Conservation (phyloP, 768 basidiomycete genomes). For the Psilocybe cubensis region DNA sequence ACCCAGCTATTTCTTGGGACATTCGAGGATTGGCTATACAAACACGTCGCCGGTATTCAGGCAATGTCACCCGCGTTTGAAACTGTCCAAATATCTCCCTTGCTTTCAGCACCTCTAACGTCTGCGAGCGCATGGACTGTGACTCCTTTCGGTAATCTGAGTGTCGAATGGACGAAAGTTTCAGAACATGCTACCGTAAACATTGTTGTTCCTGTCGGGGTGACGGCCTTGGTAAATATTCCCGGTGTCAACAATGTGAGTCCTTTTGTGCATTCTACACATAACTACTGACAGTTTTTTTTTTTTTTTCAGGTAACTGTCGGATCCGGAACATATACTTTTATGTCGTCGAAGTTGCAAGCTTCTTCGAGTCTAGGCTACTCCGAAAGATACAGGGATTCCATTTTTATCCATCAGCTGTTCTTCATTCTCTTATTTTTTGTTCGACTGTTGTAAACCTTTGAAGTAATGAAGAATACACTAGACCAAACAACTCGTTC, state of each 20-base stretch:
- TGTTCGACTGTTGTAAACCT: too few species aligned
- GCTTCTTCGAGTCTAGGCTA: too few species aligned
- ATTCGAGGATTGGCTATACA: constrained; percentile 35
- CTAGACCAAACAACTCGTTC: too few species aligned
- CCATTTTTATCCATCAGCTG: too few species aligned
- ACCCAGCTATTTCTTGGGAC: constrained; percentile 35
- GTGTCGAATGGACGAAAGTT: constrained; percentile 19
- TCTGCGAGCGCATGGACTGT: constrained; percentile 28
- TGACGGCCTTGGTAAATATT: background rate
- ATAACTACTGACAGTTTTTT: background rate
- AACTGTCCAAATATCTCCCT: constrained; percentile 26
- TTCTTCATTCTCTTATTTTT: too few species aligned
- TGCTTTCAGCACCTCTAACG: constrained; percentile 18
- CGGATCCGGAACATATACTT: background rate
- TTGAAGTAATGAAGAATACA: too few species aligned
- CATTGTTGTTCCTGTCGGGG: background rate
- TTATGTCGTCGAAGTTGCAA: background rate
- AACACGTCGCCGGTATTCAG: constrained; percentile 30
- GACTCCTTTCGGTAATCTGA: constrained; percentile 33
- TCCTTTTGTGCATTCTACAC: background rate
- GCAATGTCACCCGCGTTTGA: constrained; percentile 27
- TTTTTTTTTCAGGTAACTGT: background rate
- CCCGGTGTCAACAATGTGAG: background rate
- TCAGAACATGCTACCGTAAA: background rate
- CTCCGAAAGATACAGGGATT: too few species aligned